Percentiles rank a stretch among this genome's conserved stretches.
Evolutionary conservation across 495 filamentous ascomycete genomes (phyloP).

Genomic region (Cenococcum geophilum): DNA sequence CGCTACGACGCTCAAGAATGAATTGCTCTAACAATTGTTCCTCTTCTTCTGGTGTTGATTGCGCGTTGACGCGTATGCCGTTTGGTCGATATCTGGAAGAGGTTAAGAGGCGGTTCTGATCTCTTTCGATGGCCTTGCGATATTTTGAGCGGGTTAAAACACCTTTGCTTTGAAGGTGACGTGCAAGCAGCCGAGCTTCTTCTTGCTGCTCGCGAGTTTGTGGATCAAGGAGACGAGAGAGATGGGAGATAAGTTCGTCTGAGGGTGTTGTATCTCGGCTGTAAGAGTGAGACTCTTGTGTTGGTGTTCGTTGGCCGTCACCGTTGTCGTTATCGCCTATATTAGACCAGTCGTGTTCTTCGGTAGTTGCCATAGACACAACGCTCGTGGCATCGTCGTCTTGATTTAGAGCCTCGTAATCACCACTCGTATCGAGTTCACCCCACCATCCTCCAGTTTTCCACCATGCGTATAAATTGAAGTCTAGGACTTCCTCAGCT

Average conservation of each 20-base stretch:
- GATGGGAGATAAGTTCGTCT: constrained; percentile 57
- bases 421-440: constrained; percentile 65
- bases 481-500: constrained; percentile 64
- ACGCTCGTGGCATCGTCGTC: constrained; percentile 76
- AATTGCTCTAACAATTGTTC: constrained; percentile 72
- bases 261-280: constrained; percentile 44
- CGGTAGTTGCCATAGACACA: constrained; percentile 55
- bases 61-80: constrained; percentile 5
- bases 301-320: constrained; percentile 71
- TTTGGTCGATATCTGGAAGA: constrained; percentile 39
- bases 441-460: constrained; percentile 75
- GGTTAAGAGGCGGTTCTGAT: constrained; percentile 60
- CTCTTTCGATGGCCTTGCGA: constrained; percentile 55
- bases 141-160: constrained; percentile 79
- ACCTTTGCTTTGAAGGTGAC: constrained; percentile 62
- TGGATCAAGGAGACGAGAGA: constrained; percentile 81
- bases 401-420: constrained; percentile 52
- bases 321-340: constrained; percentile 30
- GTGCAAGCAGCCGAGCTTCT: constrained; percentile 75
- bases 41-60: constrained; percentile 64
- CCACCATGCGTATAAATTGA: constrained; percentile 70
- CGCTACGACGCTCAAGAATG: constrained; percentile 57
- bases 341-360: constrained; percentile 40
- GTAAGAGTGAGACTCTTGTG: constrained; percentile 46
- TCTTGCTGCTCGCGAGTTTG: constrained; percentile 66